phyloP scores from a whole-genome alignment of 75 land plant genomes.

The Selaginella tamariscina region DNA sequence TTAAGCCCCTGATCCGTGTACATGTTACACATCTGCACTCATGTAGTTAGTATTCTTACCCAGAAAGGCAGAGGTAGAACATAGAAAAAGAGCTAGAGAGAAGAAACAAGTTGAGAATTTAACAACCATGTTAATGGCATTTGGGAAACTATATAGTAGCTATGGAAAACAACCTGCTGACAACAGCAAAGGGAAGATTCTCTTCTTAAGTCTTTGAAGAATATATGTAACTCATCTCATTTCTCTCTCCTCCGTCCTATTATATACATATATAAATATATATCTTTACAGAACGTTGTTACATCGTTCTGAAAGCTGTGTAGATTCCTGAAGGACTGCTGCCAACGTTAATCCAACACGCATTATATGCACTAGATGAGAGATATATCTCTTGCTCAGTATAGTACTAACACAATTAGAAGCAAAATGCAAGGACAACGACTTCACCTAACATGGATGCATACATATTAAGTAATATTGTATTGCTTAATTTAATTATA shows the following conservation, averaged over 20 bases:
- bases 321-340: background rate
- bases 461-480: too few relatives aligned
- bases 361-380: background rate
- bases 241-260: background rate
- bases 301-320: background rate
- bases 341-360: conserved; percentile 1
- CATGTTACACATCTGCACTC: background rate
- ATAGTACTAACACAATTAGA: background rate
- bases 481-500: too few relatives aligned
- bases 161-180: background rate
- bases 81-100: background rate
- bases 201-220: background rate
- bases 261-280: background rate
- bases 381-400: background rate
- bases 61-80: background rate
- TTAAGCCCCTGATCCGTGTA: background rate
- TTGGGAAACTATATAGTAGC: background rate
- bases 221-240: background rate
- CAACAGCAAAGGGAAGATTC: background rate
- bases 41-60: background rate
- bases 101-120: background rate
- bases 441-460: too few relatives aligned
- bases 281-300: background rate
- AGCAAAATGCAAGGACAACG: background rate
- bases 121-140: background rate